Evolutionary conservation across 805 yeast species (phyloP), one percentile per base, ranked within the genome.

Genomic region (Lipomyces oligophaga): DNA sequence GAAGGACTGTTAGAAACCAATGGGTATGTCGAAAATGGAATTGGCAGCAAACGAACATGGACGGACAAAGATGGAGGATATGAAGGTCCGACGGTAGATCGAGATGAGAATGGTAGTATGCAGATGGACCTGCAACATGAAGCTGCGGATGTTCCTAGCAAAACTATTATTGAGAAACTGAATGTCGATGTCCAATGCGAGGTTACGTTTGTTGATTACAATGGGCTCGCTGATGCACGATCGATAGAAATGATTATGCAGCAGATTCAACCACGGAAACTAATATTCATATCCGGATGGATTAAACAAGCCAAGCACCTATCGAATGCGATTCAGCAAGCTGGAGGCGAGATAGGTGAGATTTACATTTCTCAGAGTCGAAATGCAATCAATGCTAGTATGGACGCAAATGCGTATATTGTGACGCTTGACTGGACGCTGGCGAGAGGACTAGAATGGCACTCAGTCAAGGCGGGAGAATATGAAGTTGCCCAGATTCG

Each of bases 201-300:
- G 1, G 65, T 89, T 5, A 76, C 85, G 2, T 87, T 71, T 61
- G 77, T 90, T 45, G 97, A 90, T 62, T 70, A 89, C 37, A 77
- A 88, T 13, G 96, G 96, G 18, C 66, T 83, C 16, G 90, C 86
- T 0, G 97, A 93, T 61, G 69, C 81, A 53, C 74, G 96, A 52
- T 90, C 98, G 0, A 67, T 86, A 46, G 74, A 80, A 37, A 78
- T 85, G 64, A 84, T 89, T 44, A 72, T 87, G 34, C 85, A 93
- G 19, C 74, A 83, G 2, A 67, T 93, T 43, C 84, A 85, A 58
- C 96, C 97, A 3, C 75, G 79, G 41, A 81, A 81, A 55, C 70
- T 89, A 38, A 67, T 90, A 8, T 63, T 83, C 21, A 63, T 77
- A 3, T 74, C 79, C 19, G 81, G 39, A 31, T 25, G 44, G 3